phyloP scores from a whole-genome alignment of 2,329 filamentous ascomycete species.

The Clonostachys sp. region DNA sequence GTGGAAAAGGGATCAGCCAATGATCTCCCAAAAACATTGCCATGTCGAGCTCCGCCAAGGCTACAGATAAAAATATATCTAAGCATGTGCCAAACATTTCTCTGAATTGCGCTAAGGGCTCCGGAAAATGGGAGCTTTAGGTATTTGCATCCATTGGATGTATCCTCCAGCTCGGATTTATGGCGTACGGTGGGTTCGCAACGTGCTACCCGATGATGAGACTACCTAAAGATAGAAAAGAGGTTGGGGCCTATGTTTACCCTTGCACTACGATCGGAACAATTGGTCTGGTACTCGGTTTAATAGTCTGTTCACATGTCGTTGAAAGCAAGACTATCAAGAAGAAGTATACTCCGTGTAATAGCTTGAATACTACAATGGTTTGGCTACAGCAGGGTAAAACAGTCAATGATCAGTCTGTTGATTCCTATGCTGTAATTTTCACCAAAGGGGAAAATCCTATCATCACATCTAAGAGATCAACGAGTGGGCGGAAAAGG shows the following conservation, averaged over 20 bases:
- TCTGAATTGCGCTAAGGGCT: background rate
- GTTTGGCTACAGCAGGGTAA: constrained; percentile 20
- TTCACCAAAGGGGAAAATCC: background rate
- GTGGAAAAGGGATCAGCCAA: too few relatives aligned
- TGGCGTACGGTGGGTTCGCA: constrained; percentile 6
- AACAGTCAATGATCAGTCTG: constrained; percentile 18
- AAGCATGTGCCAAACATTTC: background rate
- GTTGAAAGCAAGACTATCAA: constrained; percentile 22
- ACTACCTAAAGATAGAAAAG: constrained; percentile 6
- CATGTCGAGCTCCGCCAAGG: too few relatives aligned
- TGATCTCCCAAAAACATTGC: too few relatives aligned
- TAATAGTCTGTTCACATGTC: constrained; percentile 21
- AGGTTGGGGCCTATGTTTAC: constrained; percentile 4
- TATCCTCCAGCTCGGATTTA: constrained; percentile 12
- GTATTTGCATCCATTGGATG: constrained; percentile 8
- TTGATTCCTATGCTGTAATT: constrained; percentile 15
- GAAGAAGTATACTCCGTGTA: background rate
- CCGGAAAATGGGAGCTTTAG: background rate
- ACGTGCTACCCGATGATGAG: constrained; percentile 4
- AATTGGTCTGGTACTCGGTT: constrained; percentile 12
- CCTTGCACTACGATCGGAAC: constrained; percentile 16
- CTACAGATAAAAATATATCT: too few relatives aligned
- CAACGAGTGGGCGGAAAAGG: too few relatives aligned
- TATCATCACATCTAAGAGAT: too few relatives aligned
- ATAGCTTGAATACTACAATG: background rate